A percentile compares a stretch with the other conserved stretches of the same genome.
These are phyloP conservation scores for Tylopilus sp. DNA, from an alignment of 1,284 basidiomycete genomes.

Conservation along the genomic window DNA sequence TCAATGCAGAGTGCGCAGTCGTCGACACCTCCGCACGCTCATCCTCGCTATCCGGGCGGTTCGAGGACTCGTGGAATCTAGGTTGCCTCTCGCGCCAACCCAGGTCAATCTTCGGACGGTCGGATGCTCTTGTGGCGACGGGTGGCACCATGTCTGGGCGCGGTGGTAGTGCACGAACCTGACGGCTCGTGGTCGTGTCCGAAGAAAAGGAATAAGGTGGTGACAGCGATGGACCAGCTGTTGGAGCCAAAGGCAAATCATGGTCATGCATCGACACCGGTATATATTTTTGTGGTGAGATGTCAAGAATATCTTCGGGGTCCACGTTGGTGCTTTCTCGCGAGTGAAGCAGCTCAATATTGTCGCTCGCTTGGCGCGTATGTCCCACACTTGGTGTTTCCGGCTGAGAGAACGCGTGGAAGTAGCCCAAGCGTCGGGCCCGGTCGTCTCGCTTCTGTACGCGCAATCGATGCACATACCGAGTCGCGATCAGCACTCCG, in stretches of 20 bases:
- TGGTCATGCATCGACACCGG: slow-evolving; percentile 22
- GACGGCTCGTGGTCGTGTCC: slow-evolving; percentile 16
- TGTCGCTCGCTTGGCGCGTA: slow-evolving; percentile 27
- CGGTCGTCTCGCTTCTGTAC: slow-evolving; percentile 42
- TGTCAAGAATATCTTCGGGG: slow-evolving; percentile 26
- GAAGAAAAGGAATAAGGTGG: slow-evolving; percentile 5
- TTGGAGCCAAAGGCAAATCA: slow-evolving; percentile 9
- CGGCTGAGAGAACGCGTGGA: slow-evolving; percentile 30
- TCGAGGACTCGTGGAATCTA: slow-evolving; percentile 6
- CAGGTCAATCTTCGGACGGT: neutral
- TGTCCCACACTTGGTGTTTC: slow-evolving; percentile 14
- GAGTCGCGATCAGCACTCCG: slow-evolving; percentile 51
- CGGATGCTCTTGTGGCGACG: neutral
- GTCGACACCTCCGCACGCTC: slow-evolving; percentile 26
- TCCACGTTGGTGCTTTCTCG: slow-evolving; percentile 17
- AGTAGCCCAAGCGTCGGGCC: slow-evolving; percentile 33
- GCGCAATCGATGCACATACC: slow-evolving; percentile 54
- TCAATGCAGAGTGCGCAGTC: slow-evolving; percentile 27
- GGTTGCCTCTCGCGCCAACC: neutral
- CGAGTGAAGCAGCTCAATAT: slow-evolving; percentile 28
- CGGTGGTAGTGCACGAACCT: slow-evolving; percentile 31
- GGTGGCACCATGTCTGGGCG: slow-evolving; percentile 15
- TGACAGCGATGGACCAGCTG: slow-evolving; percentile 6
- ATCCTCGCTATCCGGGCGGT: slow-evolving; percentile 15
- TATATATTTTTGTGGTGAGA: slow-evolving; percentile 17